Evolutionary conservation across 768 basidiomycete genomes (phyloP).

Genomic region (Tylopilus felleus): DNA sequence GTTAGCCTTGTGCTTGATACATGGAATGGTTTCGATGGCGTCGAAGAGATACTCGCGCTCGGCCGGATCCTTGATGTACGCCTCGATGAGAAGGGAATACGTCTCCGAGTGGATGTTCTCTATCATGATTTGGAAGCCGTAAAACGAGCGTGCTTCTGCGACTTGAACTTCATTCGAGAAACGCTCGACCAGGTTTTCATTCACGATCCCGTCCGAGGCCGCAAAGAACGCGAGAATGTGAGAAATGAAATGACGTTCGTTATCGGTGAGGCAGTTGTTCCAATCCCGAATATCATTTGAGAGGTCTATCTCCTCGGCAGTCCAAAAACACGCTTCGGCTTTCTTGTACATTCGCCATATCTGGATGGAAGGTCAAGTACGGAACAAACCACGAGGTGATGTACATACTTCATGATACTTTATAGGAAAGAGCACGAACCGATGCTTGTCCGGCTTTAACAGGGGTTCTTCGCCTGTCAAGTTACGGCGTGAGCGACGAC

Average conservation of each 20-base stretch:
- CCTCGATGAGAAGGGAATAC: constrained; percentile 92
- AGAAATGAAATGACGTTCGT: constrained; percentile 85
- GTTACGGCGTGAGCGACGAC: background rate
- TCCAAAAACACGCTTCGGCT: constrained; percentile 92
- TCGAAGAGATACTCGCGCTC: constrained; percentile 81
- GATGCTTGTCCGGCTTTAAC: constrained; percentile 65
- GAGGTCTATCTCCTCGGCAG: constrained; percentile 87
- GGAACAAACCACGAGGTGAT: background rate
- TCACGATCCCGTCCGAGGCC: constrained; percentile 91
- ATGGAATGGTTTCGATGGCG: constrained; percentile 89
- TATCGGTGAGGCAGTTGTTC: constrained; percentile 69
- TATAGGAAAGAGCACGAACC: constrained; percentile 92
- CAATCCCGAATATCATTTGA: constrained; percentile 84
- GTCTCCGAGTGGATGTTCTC: constrained; percentile 96
- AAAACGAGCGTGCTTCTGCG: constrained; percentile 92
- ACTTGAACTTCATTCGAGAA: constrained; percentile 89
- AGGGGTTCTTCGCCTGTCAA: constrained; percentile 62
- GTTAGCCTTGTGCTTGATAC: constrained; percentile 85
- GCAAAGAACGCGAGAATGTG: constrained; percentile 95
- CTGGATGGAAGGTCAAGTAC: constrained; percentile 35
- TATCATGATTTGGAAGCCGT: constrained; percentile 98
- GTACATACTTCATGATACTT: constrained; percentile 77
- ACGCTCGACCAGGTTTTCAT: constrained; percentile 91
- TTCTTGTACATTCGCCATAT: constrained; percentile 96
- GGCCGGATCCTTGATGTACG: constrained; percentile 77